Percentiles rank a stretch among this genome's conserved stretches.
phyloP scores from a whole-genome alignment of 352 stramenopile genomes.

The Globisporangium iwayamae region DNA sequence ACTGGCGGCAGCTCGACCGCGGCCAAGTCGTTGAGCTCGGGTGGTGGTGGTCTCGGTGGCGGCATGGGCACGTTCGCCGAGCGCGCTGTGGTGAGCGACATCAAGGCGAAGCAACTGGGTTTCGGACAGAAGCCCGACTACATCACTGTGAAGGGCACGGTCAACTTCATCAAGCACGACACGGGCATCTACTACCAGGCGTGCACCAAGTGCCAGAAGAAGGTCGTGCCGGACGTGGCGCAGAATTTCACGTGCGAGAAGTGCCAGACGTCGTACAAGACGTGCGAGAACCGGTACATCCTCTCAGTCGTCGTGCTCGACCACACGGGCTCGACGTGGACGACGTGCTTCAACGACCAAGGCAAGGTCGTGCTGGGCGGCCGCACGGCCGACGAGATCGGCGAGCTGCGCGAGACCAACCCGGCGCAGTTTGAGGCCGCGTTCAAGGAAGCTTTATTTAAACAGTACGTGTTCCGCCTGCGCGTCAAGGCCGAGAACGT shows the following conservation, averaged over 20 bases:
- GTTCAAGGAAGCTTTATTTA: slow-evolving; percentile 94
- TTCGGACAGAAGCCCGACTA: slow-evolving; percentile 96
- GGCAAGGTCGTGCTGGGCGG: slow-evolving; percentile 91
- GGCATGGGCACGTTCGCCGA: slow-evolving; percentile 82
- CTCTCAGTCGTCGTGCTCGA: slow-evolving; percentile 93
- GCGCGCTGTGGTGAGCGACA: slow-evolving; percentile 88
- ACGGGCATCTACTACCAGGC: slow-evolving; percentile 84
- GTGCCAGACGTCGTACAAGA: slow-evolving; percentile 92
- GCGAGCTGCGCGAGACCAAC: slow-evolving; percentile 80
- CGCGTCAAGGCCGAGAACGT: slow-evolving; percentile 96
- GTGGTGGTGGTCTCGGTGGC: slow-evolving; percentile 68
- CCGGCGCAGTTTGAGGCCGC: slow-evolving; percentile 87
- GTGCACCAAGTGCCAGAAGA: slow-evolving; percentile 89
- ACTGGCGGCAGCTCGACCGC: slow-evolving; percentile 62
- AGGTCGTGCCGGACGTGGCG: slow-evolving; percentile 91
- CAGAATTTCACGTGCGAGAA: slow-evolving; percentile 96
- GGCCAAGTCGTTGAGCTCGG: slow-evolving; percentile 76
- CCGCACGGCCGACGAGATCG: slow-evolving; percentile 92
- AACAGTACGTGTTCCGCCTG: slow-evolving; percentile 83
- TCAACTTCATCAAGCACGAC: slow-evolving; percentile 98
- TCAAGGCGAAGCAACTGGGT: slow-evolving; percentile 95
- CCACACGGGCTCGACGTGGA: slow-evolving; percentile 92
- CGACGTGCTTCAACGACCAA: slow-evolving; percentile 97
- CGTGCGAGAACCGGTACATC: slow-evolving; percentile 95
- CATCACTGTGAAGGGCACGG: slow-evolving; percentile 93